Percentiles rank a stretch among this genome's conserved stretches.
Conservation (phyloP, 2,329 filamentous ascomycete genomes). For the Domatiomyces catenatus region DNA sequence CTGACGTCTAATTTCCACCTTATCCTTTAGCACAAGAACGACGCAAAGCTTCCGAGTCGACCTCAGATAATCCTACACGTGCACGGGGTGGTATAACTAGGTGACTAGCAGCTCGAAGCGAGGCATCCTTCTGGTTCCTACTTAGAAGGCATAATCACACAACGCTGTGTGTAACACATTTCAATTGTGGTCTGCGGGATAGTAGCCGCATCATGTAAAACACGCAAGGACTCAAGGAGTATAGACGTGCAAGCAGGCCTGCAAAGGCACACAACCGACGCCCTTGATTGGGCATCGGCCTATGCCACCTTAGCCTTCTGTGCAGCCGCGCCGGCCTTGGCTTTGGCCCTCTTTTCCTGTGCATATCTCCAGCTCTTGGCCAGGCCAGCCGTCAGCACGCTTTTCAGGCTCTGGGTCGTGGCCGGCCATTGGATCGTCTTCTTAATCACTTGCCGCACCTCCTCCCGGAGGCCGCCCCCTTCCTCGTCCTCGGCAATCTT, state of each 20-base stretch:
- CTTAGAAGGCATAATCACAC: neutral
- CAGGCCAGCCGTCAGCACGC: constrained; percentile 62
- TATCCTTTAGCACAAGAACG: neutral
- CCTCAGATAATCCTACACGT: neutral
- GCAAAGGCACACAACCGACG: too few relatives aligned
- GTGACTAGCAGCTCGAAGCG: neutral
- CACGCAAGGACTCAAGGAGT: neutral
- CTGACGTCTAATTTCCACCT: neutral
- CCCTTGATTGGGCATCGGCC: neutral
- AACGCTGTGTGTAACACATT: neutral
- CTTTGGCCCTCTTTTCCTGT: constrained; percentile 54
- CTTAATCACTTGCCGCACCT: constrained; percentile 62
- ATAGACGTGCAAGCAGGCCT: neutral
- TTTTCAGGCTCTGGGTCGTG: constrained; percentile 73
- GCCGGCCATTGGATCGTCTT: constrained; percentile 89
- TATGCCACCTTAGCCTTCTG: constrained; percentile 2
- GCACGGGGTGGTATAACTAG: too few relatives aligned
- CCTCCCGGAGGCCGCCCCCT: constrained; percentile 46
- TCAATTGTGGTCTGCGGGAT: neutral
- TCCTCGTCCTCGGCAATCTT: constrained; percentile 60
- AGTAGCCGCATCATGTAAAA: neutral
- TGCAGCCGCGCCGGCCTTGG: constrained; percentile 15
- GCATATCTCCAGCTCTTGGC: constrained; percentile 58
- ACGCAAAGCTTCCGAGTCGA: neutral
- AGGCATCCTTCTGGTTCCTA: neutral